phyloP scores from a whole-genome alignment of 2,329 filamentous ascomycete genomes.

The Ceratocystis eucalypticola region DNA sequence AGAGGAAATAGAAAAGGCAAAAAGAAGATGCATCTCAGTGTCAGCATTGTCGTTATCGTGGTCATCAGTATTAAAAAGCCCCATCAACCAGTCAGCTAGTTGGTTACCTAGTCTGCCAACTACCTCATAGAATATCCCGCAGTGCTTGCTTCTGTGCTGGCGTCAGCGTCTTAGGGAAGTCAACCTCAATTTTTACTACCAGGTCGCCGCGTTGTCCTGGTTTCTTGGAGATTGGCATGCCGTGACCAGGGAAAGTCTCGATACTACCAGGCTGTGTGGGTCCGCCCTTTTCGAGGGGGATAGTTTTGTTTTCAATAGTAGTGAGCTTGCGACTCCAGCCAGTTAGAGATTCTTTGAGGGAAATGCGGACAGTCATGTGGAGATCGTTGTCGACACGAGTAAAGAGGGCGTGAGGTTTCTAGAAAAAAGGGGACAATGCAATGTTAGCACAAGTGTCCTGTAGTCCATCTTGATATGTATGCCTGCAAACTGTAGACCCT shows the following conservation, averaged over 20 bases:
- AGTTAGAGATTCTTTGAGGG: constrained; percentile 84
- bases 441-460: constrained; percentile 28
- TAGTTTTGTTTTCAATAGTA: constrained; percentile 82
- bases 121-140: constrained; percentile 57
- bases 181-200: constrained; percentile 79
- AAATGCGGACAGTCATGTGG: constrained; percentile 61
- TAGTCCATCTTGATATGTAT: no score
- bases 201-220: constrained; percentile 75
- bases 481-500: background rate
- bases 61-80: background rate
- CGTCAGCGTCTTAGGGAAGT: constrained; percentile 72
- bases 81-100: background rate
- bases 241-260: constrained; percentile 70
- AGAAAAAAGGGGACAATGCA: constrained; percentile 10
- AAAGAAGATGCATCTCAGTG: background rate
- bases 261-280: constrained; percentile 75
- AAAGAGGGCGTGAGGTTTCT: constrained; percentile 81
- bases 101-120: background rate
- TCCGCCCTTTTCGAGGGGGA: constrained; percentile 64
- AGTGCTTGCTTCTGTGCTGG: constrained; percentile 65
- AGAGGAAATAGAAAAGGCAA: background rate
- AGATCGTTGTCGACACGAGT: constrained; percentile 82
- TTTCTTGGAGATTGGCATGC: constrained; percentile 92
- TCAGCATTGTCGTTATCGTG: background rate
- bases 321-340: constrained; percentile 86